Conservation (phyloP, 306 rosid genomes). For the Alnus rubra region DNA sequence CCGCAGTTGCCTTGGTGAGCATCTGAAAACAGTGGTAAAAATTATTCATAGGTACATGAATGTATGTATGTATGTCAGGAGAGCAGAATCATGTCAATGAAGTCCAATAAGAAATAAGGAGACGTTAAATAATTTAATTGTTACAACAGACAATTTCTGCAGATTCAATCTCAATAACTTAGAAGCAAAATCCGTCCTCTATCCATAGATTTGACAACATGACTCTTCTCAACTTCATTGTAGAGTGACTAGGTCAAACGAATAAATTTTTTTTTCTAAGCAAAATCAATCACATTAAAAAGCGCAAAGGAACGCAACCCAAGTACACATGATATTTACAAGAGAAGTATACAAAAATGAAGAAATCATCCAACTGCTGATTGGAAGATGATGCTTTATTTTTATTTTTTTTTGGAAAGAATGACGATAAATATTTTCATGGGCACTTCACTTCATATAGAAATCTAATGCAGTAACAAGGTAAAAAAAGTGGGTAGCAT, state of each 20-base stretch:
- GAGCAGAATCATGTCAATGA: neutral
- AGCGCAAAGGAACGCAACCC: too few relatives aligned
- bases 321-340: too few relatives aligned
- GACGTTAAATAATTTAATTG: neutral
- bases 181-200: neutral
- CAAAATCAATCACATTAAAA: too few relatives aligned
- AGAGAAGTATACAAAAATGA: too few relatives aligned
- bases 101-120: neutral
- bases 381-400: neutral
- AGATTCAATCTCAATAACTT: neutral
- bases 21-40: slow-evolving; percentile 50
- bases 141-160: neutral
- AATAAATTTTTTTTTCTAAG: neutral
- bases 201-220: neutral
- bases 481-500: neutral
- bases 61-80: neutral
- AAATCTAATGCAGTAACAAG: neutral
- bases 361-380: neutral
- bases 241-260: neutral
- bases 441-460: neutral
- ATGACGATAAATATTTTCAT: neutral
- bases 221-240: neutral
- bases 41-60: neutral
- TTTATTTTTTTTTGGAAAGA: neutral
- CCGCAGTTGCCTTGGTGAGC: slow-evolving; percentile 92